Evolutionary conservation across 2,329 filamentous ascomycete species (phyloP).

Genomic region (Diaporthe nobilis): DNA sequence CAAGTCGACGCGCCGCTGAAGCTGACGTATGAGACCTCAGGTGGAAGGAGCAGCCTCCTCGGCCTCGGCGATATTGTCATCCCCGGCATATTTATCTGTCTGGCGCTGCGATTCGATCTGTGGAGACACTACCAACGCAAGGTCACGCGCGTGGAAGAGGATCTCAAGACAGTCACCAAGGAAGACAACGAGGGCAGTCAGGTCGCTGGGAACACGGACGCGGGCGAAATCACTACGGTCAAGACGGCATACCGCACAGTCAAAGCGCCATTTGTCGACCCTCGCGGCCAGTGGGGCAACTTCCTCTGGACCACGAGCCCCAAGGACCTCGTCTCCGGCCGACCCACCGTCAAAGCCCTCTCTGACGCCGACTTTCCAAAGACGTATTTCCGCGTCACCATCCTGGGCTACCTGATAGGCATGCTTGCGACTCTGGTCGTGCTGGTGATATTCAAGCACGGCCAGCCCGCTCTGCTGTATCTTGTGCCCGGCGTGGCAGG

Average conservation of each 20-base stretch:
- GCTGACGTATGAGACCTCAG: conserved; percentile 79
- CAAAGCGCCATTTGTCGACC: conserved; percentile 68
- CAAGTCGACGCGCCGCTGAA: conserved; percentile 94
- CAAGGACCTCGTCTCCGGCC: conserved; percentile 44
- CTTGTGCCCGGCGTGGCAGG: conserved; percentile 88
- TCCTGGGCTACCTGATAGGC: conserved; percentile 83
- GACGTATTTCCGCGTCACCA: conserved; percentile 84
- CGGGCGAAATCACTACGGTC: conserved; percentile 52
- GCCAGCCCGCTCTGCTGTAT: conserved; percentile 92
- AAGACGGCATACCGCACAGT: conserved; percentile 60
- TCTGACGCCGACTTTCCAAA: conserved; percentile 77
- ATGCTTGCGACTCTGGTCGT: conserved; percentile 83
- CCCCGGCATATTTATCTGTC: conserved; percentile 89
- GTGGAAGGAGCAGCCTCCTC: conserved; percentile 80
- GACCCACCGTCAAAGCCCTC: conserved; percentile 51
- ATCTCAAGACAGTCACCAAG: conserved; percentile 50
- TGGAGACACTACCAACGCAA: conserved; percentile 85
- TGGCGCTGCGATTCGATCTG: conserved; percentile 92
- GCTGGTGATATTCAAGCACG: conserved; percentile 83
- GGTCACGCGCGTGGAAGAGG: conserved; percentile 62
- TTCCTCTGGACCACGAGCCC: conserved; percentile 78
- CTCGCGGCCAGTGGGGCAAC: conserved; percentile 85
- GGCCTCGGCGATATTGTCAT: conserved; percentile 95
- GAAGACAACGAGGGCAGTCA: conserved; percentile 21
- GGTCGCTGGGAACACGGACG: conserved; percentile 49